A percentile compares a stretch with the other conserved stretches of the same genome.
These are phyloP conservation scores for Flammula alnicola DNA, from an alignment of 1,284 basidiomycete species.

Conservation along the genomic window DNA sequence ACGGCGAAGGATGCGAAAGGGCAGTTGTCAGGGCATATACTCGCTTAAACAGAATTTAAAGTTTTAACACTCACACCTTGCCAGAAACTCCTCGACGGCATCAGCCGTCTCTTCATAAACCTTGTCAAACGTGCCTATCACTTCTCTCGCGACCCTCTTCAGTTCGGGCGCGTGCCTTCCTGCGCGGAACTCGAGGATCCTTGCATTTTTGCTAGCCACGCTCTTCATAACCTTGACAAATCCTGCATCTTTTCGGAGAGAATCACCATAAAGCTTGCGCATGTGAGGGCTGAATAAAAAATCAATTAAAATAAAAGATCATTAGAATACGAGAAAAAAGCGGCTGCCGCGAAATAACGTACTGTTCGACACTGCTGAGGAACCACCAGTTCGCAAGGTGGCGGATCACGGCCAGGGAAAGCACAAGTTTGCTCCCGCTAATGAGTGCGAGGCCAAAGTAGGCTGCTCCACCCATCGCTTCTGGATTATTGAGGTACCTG, in stretches of 20 bases:
- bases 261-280: constrained; percentile 93
- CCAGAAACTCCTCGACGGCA: constrained; percentile 91
- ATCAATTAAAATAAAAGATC: too few species aligned
- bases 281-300: constrained; percentile 96
- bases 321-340: constrained; percentile 8
- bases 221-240: constrained; percentile 96
- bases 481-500: constrained; percentile 93
- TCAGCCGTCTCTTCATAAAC: constrained; percentile 92
- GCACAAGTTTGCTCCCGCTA: constrained; percentile 87
- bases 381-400: constrained; percentile 93
- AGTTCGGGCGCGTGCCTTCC: constrained; percentile 78
- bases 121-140: constrained; percentile 92
- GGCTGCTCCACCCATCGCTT: constrained; percentile 93
- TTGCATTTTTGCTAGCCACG: constrained; percentile 83
- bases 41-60: constrained; percentile 12
- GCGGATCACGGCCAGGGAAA: constrained; percentile 83
- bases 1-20: constrained; percentile 1
- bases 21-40: constrained; percentile 1
- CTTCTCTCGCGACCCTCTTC: constrained; percentile 83
- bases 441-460: constrained; percentile 94
- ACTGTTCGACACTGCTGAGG: constrained; percentile 88
- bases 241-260: constrained; percentile 92
- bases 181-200: constrained; percentile 68
- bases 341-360: constrained; percentile 33
- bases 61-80: constrained; percentile 67